Evolutionary conservation across 805 yeast genomes (phyloP).

Genomic region (Komagataella pseudopastoris): DNA sequence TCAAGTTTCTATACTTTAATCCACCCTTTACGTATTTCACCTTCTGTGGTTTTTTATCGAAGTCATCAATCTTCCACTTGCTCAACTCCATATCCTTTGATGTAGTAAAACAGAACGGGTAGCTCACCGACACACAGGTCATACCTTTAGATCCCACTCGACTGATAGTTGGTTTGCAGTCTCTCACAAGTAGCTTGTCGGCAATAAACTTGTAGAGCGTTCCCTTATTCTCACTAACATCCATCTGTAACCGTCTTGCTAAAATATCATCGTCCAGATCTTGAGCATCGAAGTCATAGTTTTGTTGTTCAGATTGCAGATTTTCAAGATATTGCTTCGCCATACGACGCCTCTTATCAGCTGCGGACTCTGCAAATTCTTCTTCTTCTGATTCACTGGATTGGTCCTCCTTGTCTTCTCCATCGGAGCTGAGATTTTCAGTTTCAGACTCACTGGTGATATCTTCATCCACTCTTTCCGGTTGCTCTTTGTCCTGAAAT

Average conservation of each 20-base stretch:
- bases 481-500: constrained; percentile 9
- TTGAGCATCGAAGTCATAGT: constrained; percentile 68
- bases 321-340: constrained; percentile 87
- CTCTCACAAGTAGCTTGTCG: constrained; percentile 28
- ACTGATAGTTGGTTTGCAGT: constrained; percentile 27
- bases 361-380: constrained; percentile 56
- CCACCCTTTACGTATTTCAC: constrained; percentile 59
- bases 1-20: constrained; percentile 24
- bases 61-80: constrained; percentile 60
- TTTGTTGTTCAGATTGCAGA: constrained; percentile 41
- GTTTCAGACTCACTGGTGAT: constrained; percentile 36
- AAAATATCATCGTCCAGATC: constrained; percentile 84
- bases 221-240: constrained; percentile 86
- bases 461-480: constrained; percentile 32
- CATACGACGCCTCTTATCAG: constrained; percentile 86
- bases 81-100: constrained; percentile 72
- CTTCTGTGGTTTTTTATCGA: constrained; percentile 46
- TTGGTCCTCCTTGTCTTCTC: constrained; percentile 15
- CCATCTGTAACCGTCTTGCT: constrained; percentile 66
- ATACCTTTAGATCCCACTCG: constrained; percentile 50
- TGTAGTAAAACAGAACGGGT: constrained; percentile 60
- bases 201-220: constrained; percentile 60
- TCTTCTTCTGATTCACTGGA: constrained; percentile 49
- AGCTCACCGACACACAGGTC: constrained; percentile 40
- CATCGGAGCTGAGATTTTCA: constrained; percentile 31